Evolutionary conservation across 208 protist genomes (phyloP).

Genomic region (Leishmania tarentolae): DNA sequence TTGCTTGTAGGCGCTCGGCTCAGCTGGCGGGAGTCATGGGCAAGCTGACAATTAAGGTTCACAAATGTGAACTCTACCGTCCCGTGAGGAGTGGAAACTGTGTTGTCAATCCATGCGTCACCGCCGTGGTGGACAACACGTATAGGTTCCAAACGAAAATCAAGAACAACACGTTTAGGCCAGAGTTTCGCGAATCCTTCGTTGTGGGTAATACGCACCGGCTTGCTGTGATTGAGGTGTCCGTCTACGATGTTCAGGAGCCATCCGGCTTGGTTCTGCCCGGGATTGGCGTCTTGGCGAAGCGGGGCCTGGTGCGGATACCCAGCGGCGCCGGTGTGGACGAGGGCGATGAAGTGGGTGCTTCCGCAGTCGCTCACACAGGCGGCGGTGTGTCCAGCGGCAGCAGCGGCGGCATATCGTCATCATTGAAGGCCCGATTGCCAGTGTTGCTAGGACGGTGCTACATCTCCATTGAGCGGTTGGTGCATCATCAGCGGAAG

Average conservation of each 20-base stretch:
- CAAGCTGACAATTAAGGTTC: constrained; percentile 63
- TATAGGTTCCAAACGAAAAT: constrained; percentile 71
- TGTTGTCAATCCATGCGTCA: constrained; percentile 50
- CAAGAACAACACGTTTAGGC: constrained; percentile 40
- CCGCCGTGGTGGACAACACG: constrained; percentile 64
- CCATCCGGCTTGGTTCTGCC: constrained; percentile 33
- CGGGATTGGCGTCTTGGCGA: constrained; percentile 27
- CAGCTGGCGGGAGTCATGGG: constrained; percentile 37
- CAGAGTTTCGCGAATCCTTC: constrained; percentile 72
- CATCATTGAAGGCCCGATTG: not conserved
- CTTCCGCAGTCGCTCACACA: not conserved
- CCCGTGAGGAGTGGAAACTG: constrained; percentile 33
- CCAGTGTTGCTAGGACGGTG: constrained; percentile 60
- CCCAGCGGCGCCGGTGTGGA: constrained; percentile 5
- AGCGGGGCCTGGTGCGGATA: constrained; percentile 24
- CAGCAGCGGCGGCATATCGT: not conserved
- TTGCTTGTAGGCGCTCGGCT: not conserved
- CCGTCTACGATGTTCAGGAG: constrained; percentile 56
- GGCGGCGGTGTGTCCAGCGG: not conserved
- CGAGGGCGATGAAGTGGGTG: constrained; percentile 8
- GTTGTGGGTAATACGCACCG: constrained; percentile 80
- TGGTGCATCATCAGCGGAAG: constrained; percentile 56
- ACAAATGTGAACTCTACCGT: constrained; percentile 47
- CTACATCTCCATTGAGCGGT: constrained; percentile 64
- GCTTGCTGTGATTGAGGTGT: constrained; percentile 69